A percentile compares a stretch with the other conserved stretches of the same genome.
phyloP scores from a whole-genome alignment of 2,329 filamentous ascomycete genomes.

The Colletotrichum salicis region DNA sequence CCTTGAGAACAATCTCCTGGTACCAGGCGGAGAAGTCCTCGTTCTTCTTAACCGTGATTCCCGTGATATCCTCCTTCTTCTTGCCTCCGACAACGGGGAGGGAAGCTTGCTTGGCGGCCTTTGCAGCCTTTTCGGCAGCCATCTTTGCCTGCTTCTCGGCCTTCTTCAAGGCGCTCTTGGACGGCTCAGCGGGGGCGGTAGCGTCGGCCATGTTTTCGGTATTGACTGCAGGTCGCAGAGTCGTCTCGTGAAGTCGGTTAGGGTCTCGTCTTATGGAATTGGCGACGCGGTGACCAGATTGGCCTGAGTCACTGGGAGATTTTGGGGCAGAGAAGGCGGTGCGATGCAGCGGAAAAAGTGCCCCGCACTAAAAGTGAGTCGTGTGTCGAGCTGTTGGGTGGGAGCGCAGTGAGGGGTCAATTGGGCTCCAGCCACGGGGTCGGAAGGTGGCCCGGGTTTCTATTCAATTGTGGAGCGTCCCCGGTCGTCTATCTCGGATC shows the following conservation, averaged over 20 bases:
- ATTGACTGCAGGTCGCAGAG: slow-evolving; percentile 21
- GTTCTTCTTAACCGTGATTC: slow-evolving; percentile 86
- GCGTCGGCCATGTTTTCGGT: slow-evolving; percentile 38
- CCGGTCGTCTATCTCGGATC: neutral
- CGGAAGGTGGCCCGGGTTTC: neutral
- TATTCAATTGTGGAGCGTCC: neutral
- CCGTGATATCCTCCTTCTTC: slow-evolving; percentile 77
- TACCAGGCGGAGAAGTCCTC: slow-evolving; percentile 96
- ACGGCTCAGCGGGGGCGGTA: slow-evolving; percentile 46
- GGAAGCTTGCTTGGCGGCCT: slow-evolving; percentile 66
- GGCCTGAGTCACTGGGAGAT: slow-evolving; percentile 34
- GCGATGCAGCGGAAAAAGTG: slow-evolving; percentile 34
- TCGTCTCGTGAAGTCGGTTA: slow-evolving; percentile 15
- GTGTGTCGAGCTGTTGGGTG: slow-evolving; percentile 29
- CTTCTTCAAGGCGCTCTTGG: slow-evolving; percentile 74
- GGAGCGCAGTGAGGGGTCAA: slow-evolving; percentile 33
- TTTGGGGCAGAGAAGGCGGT: slow-evolving; percentile 33
- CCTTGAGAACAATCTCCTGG: slow-evolving; percentile 96
- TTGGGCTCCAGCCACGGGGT: slow-evolving; percentile 30
- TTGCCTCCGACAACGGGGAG: slow-evolving; percentile 65
- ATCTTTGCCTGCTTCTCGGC: slow-evolving; percentile 72
- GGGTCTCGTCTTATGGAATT: slow-evolving; percentile 23
- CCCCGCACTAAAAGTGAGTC: slow-evolving; percentile 36
- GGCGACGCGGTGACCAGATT: slow-evolving; percentile 27
- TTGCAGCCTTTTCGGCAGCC: slow-evolving; percentile 70